Evolutionary conservation across 192 early-diverging fungal species (phyloP), one percentile per base, ranked within the genome.

Genomic region (Coemansia sp.): DNA sequence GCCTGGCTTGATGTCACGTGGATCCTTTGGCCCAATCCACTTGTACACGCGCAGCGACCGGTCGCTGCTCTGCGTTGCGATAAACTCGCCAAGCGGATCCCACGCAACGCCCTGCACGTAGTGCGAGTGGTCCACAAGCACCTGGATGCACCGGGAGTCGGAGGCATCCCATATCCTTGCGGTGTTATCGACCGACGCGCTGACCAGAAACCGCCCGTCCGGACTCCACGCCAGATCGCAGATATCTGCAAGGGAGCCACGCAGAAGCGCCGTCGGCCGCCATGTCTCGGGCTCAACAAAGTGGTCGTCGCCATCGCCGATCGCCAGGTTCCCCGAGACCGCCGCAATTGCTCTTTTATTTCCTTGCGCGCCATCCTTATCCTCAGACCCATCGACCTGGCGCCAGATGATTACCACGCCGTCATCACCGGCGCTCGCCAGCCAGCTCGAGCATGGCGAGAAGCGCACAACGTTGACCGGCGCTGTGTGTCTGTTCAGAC

Each of bases 61-160:
- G 69, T 98, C 97, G 76, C 92, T 95, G 80, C 94, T 92, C 75
- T 97, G 97, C 6, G 95, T 92, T 7, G 91, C 93, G 16, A 98
- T 75, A 75, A 86, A 98, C 67, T 92, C 75, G 44, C 89, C 90
- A 15, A 93, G 71, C 8, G 97, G 95, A 75, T 98, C 97, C 97
- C 97, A 98, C 21, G 90, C 87, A 12, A 98, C 93, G 43, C 97
- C 97, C 77, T 98, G 97, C n/a, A 98, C 94, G 68, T 94, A 96
- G 64, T 97, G 93, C 44, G 83, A 84, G 75, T 98, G 97, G 63
- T 96, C 89, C 4, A 88, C 78, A 52, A 91, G 84, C 20, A 93
- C 87, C 64, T 91, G 89, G 36, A 95, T 74, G 65, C 89, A 92
- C 59, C 86, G 86, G 45, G 87, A 92, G 87, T 78, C 75, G 26